Percentiles rank a stretch among this genome's conserved stretches.
Conservation (phyloP, 768 basidiomycete genomes). For the Podaxis sp. region DNA sequence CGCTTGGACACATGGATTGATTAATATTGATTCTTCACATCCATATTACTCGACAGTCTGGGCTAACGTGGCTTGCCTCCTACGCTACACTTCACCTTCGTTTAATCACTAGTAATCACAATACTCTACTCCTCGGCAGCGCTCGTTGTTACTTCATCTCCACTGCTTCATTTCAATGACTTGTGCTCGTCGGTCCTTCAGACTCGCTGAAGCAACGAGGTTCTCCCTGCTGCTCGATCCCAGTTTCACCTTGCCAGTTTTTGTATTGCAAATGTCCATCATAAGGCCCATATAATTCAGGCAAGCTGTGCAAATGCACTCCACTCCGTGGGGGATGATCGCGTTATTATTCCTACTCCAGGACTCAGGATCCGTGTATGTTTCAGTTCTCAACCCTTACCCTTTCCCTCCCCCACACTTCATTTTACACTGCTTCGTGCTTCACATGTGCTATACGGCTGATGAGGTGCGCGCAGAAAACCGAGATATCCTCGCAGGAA, state of each 20-base stretch:
- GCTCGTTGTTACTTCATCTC: neutral
- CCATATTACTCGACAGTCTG: neutral
- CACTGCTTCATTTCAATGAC: neutral
- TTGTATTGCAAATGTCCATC: neutral
- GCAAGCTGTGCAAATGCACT: neutral
- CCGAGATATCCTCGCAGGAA: conserved; percentile 30
- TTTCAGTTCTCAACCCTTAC: neutral
- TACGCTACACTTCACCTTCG: neutral
- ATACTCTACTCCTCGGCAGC: neutral
- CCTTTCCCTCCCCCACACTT: neutral
- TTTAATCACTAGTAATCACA: neutral
- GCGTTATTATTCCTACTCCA: neutral
- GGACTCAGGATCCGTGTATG: neutral
- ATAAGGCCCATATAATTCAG: neutral
- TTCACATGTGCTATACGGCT: neutral
- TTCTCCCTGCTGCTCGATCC: neutral
- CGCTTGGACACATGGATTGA: too few species aligned
- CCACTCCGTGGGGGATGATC: neutral
- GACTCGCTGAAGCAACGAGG: neutral
- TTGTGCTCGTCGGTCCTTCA: neutral
- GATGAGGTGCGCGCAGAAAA: conserved; percentile 19
- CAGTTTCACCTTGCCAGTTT: neutral
- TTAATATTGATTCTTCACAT: too few species aligned
- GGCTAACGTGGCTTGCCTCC: neutral
- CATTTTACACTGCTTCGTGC: neutral